Evolutionary conservation across 2,329 filamentous ascomycete species (phyloP).

Genomic region (Lasiodiplodia gonubiensis): DNA sequence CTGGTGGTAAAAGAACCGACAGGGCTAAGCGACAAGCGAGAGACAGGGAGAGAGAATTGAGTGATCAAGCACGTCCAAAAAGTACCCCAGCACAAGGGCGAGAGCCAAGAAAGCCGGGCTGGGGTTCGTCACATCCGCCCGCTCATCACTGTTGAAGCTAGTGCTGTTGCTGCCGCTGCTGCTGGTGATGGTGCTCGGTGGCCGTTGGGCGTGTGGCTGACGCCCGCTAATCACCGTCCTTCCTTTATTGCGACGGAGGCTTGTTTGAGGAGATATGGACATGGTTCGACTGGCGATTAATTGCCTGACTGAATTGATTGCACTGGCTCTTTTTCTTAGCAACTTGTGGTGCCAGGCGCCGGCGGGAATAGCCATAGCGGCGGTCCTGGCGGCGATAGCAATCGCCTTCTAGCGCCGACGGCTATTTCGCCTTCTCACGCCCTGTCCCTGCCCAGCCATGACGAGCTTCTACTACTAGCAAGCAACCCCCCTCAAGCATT

Average conservation of each 20-base stretch:
- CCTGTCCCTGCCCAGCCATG: neutral
- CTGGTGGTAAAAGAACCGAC: slow-evolving; percentile 22
- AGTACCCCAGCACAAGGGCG: neutral
- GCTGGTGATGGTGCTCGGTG: neutral
- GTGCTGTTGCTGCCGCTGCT: neutral
- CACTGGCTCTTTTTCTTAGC: neutral
- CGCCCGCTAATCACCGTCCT: slow-evolving; percentile 9
- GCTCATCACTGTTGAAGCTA: neutral
- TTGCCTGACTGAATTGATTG: slow-evolving; percentile 7
- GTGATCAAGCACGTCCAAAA: slow-evolving; percentile 3
- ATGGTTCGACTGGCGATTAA: slow-evolving; percentile 11
- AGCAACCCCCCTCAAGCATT: neutral
- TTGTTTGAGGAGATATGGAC: slow-evolving; percentile 9
- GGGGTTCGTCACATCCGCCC: neutral
- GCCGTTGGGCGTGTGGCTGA: neutral
- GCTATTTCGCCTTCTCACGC: neutral
- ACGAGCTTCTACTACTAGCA: neutral
- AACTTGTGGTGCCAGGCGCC: neutral
- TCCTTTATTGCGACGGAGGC: slow-evolving; percentile 5
- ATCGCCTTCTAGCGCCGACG: neutral
- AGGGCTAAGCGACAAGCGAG: slow-evolving; percentile 13
- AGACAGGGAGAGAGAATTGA: neutral
- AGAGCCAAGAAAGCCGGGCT: neutral
- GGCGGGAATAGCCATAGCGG: neutral
- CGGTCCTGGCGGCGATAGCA: neutral